These are phyloP conservation scores for Fusarium brachygibbosum DNA, from an alignment of 2,329 filamentous ascomycete species.

Conservation along the genomic window DNA sequence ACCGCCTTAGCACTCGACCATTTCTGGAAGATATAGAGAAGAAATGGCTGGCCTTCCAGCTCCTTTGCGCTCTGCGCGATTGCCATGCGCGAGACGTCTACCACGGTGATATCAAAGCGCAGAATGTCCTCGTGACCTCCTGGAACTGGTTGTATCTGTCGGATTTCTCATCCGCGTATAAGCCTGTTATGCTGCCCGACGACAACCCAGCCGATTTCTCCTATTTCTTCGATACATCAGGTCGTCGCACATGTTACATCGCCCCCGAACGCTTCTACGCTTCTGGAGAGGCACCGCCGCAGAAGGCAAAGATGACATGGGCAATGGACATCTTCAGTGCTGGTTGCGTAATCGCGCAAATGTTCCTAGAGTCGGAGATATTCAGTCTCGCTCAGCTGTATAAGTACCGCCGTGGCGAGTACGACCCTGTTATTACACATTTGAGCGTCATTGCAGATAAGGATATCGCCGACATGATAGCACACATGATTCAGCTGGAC, in stretches of 20 bases:
- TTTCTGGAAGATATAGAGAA: conserved; percentile 98
- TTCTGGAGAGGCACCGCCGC: conserved; percentile 74
- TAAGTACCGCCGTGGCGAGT: conserved; percentile 92
- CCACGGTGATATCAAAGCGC: conserved; percentile 98
- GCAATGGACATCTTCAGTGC: conserved; percentile 99
- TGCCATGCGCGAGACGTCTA: conserved; percentile 91
- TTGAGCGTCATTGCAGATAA: conserved; percentile 89
- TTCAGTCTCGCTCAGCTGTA: conserved; percentile 97
- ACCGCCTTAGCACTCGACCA: conserved; percentile 94
- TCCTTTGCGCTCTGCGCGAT: conserved; percentile 91
- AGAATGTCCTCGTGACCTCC: conserved; percentile 95
- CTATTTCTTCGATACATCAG: conserved; percentile 96
- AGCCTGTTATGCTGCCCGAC: conserved; percentile 92
- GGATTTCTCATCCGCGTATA: conserved; percentile 97
- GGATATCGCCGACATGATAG: conserved; percentile 88
- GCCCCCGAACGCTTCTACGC: conserved; percentile 92
- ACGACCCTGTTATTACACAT: conserved; percentile 85
- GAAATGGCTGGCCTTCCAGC: conserved; percentile 97
- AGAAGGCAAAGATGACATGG: conserved; percentile 76
- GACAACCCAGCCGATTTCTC: conserved; percentile 98
- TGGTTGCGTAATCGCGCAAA: conserved; percentile 95
- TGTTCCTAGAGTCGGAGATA: conserved; percentile 95
- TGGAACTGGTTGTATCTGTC: conserved; percentile 99
- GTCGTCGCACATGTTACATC: conserved; percentile 91
- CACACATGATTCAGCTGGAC: conserved; percentile 96